Evolutionary conservation across 768 basidiomycete species (phyloP), one percentile per base, ranked within the genome.

Genomic region (Pleurotus salmoneostramineus): DNA sequence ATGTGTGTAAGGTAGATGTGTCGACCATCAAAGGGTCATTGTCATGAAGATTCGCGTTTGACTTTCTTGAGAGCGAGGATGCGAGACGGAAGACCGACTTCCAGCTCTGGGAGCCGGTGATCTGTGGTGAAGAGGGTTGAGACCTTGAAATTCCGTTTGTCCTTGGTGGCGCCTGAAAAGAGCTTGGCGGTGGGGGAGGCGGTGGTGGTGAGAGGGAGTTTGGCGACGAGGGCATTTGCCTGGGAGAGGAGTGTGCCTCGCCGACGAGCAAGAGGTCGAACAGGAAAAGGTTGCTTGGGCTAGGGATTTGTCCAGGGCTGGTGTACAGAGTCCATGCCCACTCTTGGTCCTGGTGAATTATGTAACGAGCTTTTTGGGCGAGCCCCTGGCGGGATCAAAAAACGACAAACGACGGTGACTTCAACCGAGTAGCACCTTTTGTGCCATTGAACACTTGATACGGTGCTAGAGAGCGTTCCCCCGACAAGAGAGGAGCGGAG

Each of bases 1-100:
- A 72, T 61, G 64, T 63, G 55, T 71, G 70, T 10, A 77, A 59
- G 57, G 71, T 50, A 61, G 71, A 69, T 60, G 83, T 80, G 69
- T 89, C 82, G 57, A 85, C 72, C 48, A 80, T 67, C 57, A 85
- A 71, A 55, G 52, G 37, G 15, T 80, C 68, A 47, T 83, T 67
- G 40, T 69, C 66, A 61, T 73, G 75, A 43, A 63, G 67, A 21
- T 72, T 76, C 44, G 63, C 67, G 17, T 74, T 62, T 35, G 78
- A 71, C 72, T 85, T 90, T 75, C 82, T 87, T 50, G 83, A 82
- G 6, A 88, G 87, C 34, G 78, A 70, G 64, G 76, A 87, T 31
- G 77, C 84, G 58, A 91, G 75, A 60, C 88, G 84, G 74, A 92
- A 85, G 60, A 91, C 79, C 17, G 87, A 84, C 71, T 85, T 91